These are phyloP conservation scores for Hirschfeldia incana DNA, from an alignment of 345 rosid genomes.

Conservation along the genomic window DNA sequence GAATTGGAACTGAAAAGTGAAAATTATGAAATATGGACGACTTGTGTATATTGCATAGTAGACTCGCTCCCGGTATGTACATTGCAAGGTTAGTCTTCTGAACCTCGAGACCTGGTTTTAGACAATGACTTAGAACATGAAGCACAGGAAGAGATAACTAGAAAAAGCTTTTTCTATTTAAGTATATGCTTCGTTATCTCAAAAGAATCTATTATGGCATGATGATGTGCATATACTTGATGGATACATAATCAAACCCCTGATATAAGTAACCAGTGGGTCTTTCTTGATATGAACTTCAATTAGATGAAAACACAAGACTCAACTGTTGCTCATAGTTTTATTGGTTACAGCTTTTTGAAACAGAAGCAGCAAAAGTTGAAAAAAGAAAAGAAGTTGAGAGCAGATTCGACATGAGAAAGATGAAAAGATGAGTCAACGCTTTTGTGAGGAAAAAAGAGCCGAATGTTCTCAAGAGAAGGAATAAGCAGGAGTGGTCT, in stretches of 20 bases:
- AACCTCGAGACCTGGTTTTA: background rate
- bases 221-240: background rate
- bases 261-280: background rate
- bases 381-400: constrained; percentile 20
- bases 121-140: background rate
- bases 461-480: constrained; percentile 23
- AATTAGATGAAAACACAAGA: background rate
- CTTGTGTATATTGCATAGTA: too few relatives aligned
- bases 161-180: background rate
- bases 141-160: background rate
- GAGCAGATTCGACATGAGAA: constrained; percentile 29
- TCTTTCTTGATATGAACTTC: background rate
- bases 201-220: background rate
- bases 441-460: background rate
- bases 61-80: background rate
- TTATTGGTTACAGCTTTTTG: constrained; percentile 28
- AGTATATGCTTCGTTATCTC: background rate
- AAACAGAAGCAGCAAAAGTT: constrained; percentile 21
- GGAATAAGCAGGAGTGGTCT: constrained; percentile 42
- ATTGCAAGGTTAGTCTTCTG: background rate
- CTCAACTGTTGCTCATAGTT: constrained; percentile 5
- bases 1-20: background rate
- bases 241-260: background rate
- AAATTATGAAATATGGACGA: too few relatives aligned
- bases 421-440: constrained; percentile 18